Percentiles rank a stretch among this genome's conserved stretches.
Conservation (phyloP, 164 flowering plant genomes). For the Houttuynia cordata region DNA sequence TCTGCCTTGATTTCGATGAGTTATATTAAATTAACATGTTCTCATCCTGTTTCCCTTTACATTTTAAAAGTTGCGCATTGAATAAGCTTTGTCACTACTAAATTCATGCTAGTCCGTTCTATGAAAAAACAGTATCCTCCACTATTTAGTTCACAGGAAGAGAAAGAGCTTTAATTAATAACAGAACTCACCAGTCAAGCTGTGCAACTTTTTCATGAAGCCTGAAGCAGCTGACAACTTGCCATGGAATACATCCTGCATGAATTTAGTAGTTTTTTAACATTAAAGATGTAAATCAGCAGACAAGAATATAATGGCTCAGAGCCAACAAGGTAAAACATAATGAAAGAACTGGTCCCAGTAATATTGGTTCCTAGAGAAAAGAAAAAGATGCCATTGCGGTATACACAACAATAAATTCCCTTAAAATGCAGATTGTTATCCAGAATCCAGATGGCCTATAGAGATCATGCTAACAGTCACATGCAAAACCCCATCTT, state of each 20-base stretch:
- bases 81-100: too few species aligned
- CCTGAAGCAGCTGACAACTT: slow-evolving; percentile 39
- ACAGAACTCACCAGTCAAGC: slow-evolving; percentile 30
- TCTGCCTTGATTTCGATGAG: too few species aligned
- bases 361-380: too few species aligned
- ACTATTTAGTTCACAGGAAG: too few species aligned
- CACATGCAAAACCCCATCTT: neutral
- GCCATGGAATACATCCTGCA: slow-evolving; percentile 29
- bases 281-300: neutral
- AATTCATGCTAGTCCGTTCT: too few species aligned
- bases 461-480: neutral
- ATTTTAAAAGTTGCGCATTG: too few species aligned
- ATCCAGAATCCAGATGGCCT: neutral
- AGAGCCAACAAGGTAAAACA: neutral
- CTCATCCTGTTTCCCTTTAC: too few species aligned
- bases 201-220: slow-evolving; percentile 51
- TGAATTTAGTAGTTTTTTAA: neutral
- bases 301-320: neutral
- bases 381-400: too few species aligned
- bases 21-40: too few species aligned
- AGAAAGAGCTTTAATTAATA: too few species aligned
- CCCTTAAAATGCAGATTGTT: neutral
- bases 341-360: neutral
- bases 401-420: neutral
- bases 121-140: too few species aligned